Evolutionary conservation across 2,329 filamentous ascomycete species (phyloP), one percentile per base, ranked within the genome.

Genomic region (Monilinia vaccinii-corymbosi): DNA sequence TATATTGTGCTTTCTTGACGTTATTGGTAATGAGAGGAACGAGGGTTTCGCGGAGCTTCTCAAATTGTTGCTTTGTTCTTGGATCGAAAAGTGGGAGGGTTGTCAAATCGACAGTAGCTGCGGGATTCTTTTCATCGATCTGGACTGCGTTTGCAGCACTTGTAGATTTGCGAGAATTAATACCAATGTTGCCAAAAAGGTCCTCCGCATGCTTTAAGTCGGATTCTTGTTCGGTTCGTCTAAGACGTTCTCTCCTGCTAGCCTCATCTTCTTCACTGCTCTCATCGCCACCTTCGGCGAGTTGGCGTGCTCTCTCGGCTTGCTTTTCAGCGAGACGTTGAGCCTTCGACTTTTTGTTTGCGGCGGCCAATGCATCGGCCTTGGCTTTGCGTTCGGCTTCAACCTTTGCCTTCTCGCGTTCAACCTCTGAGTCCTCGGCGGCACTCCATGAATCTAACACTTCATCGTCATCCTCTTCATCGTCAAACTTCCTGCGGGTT

Each of bases 361-460:
- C 91, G 47, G 89, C 90, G 9, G 91, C 91, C 70, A 91, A 89
- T 48, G 89, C 92, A 0, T 92, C 91, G 32, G 90, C 91, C 76
- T 95, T 95, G 61, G 88, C 90, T 76, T 96, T 95, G 57, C 84
- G 88, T 71, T 90, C 92, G 7, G 82, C 87, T 55, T 86, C 91
- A 78, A 93, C 94, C 76, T 88, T 89, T 32, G 84, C 89, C 80
- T 97, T 99, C 76, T 97, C 92, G 70, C 91, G 89, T 79, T 99
- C 94, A 69, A 86, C 93, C 71, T 99, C 94, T 63, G 91, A 96
- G 77, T 99, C 94, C 72, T 97, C 94, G 68, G 89, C 92, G 61
- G 90, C 93, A 71, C 97, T 92, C 94, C 94, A 99, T 38, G 90
- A 93, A 62, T 99, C 94, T 71, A 97, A 83, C 60, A 97, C 59